Evolutionary conservation across 2,329 filamentous ascomycete species (phyloP).

Genomic region (Cercospora zeae-maydis): DNA sequence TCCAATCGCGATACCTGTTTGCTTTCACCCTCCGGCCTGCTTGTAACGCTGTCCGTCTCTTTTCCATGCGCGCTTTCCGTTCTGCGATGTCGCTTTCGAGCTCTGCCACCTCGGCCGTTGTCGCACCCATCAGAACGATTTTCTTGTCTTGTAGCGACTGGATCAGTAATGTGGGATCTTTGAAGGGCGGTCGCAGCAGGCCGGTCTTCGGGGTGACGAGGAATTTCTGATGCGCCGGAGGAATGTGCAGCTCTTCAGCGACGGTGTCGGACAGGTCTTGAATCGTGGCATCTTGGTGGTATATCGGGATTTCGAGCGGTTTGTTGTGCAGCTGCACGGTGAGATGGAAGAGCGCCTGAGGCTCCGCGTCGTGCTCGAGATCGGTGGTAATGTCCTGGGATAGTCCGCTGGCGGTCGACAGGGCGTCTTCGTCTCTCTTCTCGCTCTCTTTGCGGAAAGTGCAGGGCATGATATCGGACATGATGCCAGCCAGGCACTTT

Average conservation of each 20-base stretch:
- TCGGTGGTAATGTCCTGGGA: constrained; percentile 19
- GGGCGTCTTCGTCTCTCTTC: constrained; percentile 10
- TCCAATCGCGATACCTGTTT: constrained; percentile 42
- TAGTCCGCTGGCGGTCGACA: constrained; percentile 3
- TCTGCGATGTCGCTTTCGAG: constrained; percentile 51
- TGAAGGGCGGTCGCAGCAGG: constrained; percentile 62
- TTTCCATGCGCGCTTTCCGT: constrained; percentile 47
- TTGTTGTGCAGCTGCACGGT: constrained; percentile 56
- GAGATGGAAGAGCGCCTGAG: constrained; percentile 38
- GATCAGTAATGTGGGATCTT: constrained; percentile 53
- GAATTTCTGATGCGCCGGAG: constrained; percentile 64
- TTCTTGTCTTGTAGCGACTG: constrained; percentile 54
- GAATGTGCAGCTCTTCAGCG: constrained; percentile 56
- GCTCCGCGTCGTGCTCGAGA: constrained; percentile 20
- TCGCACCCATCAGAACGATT: constrained; percentile 63
- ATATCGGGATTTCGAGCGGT: constrained; percentile 47
- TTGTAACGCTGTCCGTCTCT: constrained; percentile 39
- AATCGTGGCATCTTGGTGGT: constrained; percentile 50
- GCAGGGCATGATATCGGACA: constrained; percentile 16
- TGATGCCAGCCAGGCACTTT: constrained; percentile 10
- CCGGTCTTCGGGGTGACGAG: constrained; percentile 62
- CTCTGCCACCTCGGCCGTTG: constrained; percentile 56
- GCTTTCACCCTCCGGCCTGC: constrained; percentile 39
- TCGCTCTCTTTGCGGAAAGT: constrained; percentile 10
- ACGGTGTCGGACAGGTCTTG: constrained; percentile 59